phyloP scores from a whole-genome alignment of 257 asterid genomes.

The Solanum chiquidenum region DNA sequence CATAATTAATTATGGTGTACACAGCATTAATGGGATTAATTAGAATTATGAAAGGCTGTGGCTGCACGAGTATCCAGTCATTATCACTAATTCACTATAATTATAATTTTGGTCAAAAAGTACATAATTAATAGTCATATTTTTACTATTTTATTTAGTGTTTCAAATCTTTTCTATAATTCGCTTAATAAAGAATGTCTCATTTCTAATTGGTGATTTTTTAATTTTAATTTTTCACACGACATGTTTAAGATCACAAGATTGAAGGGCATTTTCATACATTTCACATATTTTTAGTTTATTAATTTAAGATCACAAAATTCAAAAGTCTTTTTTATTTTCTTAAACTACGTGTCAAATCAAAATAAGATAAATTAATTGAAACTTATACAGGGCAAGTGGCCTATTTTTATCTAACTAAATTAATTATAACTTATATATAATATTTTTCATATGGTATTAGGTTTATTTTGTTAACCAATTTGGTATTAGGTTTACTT shows the following conservation, averaged over 20 bases:
- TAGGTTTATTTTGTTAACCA: background rate
- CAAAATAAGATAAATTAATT: too few species aligned
- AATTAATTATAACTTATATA: too few species aligned
- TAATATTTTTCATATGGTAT: background rate
- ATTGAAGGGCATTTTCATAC: too few species aligned
- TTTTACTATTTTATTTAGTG: background rate
- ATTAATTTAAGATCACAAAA: too few species aligned
- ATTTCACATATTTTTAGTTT: background rate
- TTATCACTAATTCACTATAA: background rate
- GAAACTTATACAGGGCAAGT: background rate
- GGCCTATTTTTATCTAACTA: background rate
- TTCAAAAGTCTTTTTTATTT: too few species aligned
- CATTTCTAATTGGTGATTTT: too few species aligned
- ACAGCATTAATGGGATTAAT: background rate
- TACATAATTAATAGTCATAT: background rate
- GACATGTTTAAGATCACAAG: background rate
- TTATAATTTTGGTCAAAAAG: background rate
- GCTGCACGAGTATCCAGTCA: background rate
- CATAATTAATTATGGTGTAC: background rate
- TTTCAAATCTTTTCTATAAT: background rate
- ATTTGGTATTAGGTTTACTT: background rate
- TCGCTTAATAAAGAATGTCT: too few species aligned
- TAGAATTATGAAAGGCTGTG: background rate
- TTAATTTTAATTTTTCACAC: too few species aligned
- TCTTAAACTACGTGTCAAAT: too few species aligned